Base-by-base conservation (phyloP, 2,329 filamentous ascomycete species). In the Blastomyces silverae region DNA sequence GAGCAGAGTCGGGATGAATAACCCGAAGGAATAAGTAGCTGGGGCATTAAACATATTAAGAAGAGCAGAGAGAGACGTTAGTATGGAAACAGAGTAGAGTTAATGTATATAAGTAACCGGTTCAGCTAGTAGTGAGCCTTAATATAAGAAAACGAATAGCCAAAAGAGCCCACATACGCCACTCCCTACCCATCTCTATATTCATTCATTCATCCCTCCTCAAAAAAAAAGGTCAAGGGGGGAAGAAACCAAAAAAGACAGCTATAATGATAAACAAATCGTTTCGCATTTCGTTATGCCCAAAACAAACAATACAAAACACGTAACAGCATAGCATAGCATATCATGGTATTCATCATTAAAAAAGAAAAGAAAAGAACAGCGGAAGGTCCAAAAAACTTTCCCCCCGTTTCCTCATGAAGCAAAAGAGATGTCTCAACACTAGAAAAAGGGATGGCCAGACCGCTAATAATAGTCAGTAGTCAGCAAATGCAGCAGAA, bases 311-410 rank as follows among this genome's bases (percentile, higher is more conserved):
- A 20, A 48, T 22, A n/a, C 20, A n/a, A n/a, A 48, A 48, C 46
- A 10, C 10, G 37, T 7, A 48, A 48, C n/a, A 7, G 20, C 2
- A 20, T 8, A 48, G n/a, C n/a, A n/a, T 7, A 22, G 34, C 50
- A 53, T 31, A 31, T 53, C 50, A 53, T 53, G 15, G 50, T 53
- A 53, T 53, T 31, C 25, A 20, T 53, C 50, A 31, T 53, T 31
- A 53, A 17, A 7, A 52, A 28, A 15, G 13, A 53, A 25, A 28
- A 28, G 17, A 28, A 0, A 7, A 11, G 13, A 17, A 2, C 2
- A 7, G 4, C 2, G 6, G 4, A 53, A 46, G 4, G 8, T 20
- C 42, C 17, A 46, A 17, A 20, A 44, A 20, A 6, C 17, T 44
- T 17, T 2, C 11, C 17, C 42, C 17, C 15, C 8, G 15, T 6